Percentiles rank a stretch among this genome's conserved stretches.
Evolutionary conservation across 495 filamentous ascomycete genomes (phyloP).

Genomic region (Penicillium coffeae): DNA sequence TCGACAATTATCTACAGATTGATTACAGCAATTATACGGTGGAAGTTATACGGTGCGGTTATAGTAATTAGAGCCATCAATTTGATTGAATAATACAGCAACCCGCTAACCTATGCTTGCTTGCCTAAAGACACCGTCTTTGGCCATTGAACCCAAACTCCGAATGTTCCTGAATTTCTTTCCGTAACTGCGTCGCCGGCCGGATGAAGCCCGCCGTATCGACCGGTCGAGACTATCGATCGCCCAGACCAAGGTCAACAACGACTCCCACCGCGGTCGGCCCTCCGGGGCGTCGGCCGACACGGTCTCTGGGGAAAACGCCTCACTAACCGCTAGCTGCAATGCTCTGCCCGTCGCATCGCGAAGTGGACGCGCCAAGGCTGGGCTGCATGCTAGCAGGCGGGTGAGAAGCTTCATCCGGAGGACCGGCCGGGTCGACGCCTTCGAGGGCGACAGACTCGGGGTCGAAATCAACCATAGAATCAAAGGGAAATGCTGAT

Average conservation of each 20-base stretch:
- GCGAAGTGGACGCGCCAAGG: constrained; percentile 83
- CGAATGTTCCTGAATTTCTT: constrained; percentile 28
- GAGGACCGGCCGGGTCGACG: constrained; percentile 48
- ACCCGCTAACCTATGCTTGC: constrained; percentile 22
- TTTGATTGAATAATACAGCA: constrained; percentile 9
- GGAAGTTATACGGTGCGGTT: no score
- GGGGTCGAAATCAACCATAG: constrained; percentile 78
- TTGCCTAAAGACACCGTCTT: constrained; percentile 32
- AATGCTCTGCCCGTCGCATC: constrained; percentile 89
- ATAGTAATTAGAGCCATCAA: no score
- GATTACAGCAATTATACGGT: background rate
- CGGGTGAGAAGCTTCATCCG: constrained; percentile 54
- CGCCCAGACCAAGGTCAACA: constrained; percentile 45
- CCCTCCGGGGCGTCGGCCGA: constrained; percentile 31
- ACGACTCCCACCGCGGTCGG: constrained; percentile 42
- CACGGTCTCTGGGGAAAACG: constrained; percentile 27
- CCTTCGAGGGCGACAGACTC: constrained; percentile 47
- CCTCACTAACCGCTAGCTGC: constrained; percentile 56
- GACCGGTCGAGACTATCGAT: constrained; percentile 42
- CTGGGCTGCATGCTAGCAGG: constrained; percentile 78
- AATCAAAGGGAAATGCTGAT: constrained; percentile 74
- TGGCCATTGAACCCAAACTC: constrained; percentile 40
- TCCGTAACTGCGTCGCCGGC: constrained; percentile 37
- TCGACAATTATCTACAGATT: no score
- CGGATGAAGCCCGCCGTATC: constrained; percentile 28